Percentiles rank a stretch among this genome's conserved stretches.
phyloP scores from a whole-genome alignment of 2,329 filamentous ascomycete genomes.

The Magnaporthales sp. region DNA sequence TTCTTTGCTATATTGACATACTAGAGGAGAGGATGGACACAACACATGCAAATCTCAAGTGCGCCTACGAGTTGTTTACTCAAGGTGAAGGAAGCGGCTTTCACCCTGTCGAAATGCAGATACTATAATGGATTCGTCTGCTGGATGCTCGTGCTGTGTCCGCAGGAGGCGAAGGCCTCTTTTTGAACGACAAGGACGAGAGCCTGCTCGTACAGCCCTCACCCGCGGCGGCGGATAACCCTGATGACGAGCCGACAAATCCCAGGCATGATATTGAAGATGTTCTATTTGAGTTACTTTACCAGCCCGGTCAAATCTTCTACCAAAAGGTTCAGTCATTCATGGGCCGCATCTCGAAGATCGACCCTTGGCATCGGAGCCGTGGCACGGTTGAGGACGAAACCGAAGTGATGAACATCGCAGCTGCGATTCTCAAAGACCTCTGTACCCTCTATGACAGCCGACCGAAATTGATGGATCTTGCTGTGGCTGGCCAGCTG shows the following conservation, averaged over 20 bases:
- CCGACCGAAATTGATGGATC: constrained; percentile 45
- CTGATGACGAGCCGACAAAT: constrained; percentile 21
- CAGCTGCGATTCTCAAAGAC: constrained; percentile 39
- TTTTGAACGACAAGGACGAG: constrained; percentile 39
- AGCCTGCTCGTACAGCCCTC: constrained; percentile 34
- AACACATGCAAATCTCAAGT: constrained; percentile 40
- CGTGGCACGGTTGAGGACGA: constrained; percentile 49
- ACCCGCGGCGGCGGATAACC: constrained; percentile 21
- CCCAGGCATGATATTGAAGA: constrained; percentile 30
- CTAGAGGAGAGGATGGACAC: constrained; percentile 30
- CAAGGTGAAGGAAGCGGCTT: constrained; percentile 27
- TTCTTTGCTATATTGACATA: constrained; percentile 45
- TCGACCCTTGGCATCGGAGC: constrained; percentile 46
- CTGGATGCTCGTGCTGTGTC: constrained; percentile 46
- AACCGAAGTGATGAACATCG: constrained; percentile 48
- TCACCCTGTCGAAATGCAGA: constrained; percentile 31
- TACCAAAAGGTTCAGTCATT: constrained; percentile 50
- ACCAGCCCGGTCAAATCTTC: constrained; percentile 46
- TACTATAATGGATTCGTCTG: constrained; percentile 46
- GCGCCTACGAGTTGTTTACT: constrained; percentile 38
- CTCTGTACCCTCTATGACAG: constrained; percentile 39
- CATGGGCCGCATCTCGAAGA: constrained; percentile 46
- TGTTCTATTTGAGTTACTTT: constrained; percentile 43
- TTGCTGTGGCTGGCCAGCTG: constrained; percentile 42
- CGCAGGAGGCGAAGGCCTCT: constrained; percentile 45